Conservation (phyloP, 306 rosid species). For the Quercus suber region DNA sequence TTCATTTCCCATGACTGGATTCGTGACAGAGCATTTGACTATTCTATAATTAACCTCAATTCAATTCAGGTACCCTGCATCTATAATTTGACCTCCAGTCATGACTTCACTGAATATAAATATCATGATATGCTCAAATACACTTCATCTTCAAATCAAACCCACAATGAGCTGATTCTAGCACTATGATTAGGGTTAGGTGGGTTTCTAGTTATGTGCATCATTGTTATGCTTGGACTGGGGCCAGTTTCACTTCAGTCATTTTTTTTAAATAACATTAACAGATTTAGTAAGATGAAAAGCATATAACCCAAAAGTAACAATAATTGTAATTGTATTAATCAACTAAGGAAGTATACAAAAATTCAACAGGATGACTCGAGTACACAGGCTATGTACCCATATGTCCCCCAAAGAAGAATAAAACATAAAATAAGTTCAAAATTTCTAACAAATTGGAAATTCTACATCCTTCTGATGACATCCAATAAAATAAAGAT, state of each 20-base stretch:
- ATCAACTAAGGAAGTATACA: too few species aligned
- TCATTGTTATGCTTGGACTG: background rate
- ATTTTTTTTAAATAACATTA: too few species aligned
- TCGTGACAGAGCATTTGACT: background rate
- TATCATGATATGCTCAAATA: background rate
- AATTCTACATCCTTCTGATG: too few species aligned
- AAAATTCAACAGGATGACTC: too few species aligned
- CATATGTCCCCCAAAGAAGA: too few species aligned
- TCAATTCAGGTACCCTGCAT: background rate
- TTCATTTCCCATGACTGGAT: background rate
- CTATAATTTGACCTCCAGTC: background rate
- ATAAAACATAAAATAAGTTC: too few species aligned
- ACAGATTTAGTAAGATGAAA: too few species aligned
- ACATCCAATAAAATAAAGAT: too few species aligned
- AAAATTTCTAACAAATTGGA: too few species aligned
- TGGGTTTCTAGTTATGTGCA: background rate
- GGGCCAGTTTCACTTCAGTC: background rate
- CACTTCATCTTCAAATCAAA: background rate
- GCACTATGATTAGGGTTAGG: background rate
- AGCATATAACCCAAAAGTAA: too few species aligned
- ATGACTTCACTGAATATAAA: background rate
- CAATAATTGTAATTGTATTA: too few species aligned
- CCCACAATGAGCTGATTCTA: background rate
- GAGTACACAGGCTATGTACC: too few species aligned
- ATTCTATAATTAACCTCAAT: background rate